A percentile compares a stretch with the other conserved stretches of the same genome.
phyloP scores from a whole-genome alignment of 768 basidiomycete species.

The Filobasidium wieringae region DNA sequence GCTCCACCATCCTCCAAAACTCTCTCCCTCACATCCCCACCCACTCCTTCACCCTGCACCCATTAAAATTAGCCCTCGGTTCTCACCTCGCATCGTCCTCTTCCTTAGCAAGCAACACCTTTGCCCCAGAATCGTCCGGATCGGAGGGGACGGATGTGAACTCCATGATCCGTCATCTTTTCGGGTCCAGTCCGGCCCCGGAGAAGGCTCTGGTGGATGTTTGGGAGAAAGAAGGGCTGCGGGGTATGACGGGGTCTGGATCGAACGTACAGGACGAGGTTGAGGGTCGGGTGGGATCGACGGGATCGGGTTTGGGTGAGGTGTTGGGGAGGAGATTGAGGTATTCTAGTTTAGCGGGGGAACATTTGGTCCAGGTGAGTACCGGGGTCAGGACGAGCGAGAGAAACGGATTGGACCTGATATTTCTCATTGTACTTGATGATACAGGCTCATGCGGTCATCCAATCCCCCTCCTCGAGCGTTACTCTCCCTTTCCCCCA shows the following conservation, averaged over 20 bases:
- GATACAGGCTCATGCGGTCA: background rate
- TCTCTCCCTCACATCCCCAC: too few species aligned
- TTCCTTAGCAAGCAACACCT: too few species aligned
- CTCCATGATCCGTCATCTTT: too few species aligned
- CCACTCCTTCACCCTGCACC: too few species aligned
- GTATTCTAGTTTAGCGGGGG: background rate
- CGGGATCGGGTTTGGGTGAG: background rate
- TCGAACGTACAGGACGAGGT: background rate
- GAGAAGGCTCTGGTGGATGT: background rate
- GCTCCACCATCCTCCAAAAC: too few species aligned
- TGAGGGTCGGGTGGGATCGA: background rate
- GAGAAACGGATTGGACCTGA: background rate
- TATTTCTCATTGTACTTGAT: background rate
- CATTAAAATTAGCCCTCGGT: too few species aligned
- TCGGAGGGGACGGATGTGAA: too few species aligned
- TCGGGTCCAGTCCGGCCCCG: too few species aligned
- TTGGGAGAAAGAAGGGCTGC: background rate
- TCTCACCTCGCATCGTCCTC: too few species aligned
- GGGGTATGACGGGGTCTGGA: background rate
- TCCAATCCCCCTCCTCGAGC: background rate
- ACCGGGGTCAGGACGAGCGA: background rate
- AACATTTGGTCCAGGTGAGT: background rate
- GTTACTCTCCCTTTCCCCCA: background rate
- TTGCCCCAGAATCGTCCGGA: too few species aligned
- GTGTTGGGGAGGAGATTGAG: background rate